These are phyloP conservation scores for Sporothrix pseudoabietina DNA, from an alignment of 2,329 filamentous ascomycete species.

Conservation along the genomic window DNA sequence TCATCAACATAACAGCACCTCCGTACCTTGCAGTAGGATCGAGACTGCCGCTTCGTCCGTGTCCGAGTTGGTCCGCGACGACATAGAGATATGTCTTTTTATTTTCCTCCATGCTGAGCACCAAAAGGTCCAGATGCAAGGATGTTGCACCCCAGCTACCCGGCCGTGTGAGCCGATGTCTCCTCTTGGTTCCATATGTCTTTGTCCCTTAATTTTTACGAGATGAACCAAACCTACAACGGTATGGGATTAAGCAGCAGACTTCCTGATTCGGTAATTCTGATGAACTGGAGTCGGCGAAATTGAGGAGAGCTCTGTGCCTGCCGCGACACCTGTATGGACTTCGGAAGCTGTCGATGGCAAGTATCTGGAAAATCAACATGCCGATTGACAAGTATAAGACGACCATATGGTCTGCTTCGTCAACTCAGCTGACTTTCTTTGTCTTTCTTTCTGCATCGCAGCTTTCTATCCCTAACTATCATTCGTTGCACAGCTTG, in stretches of 20 bases:
- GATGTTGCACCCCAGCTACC: neutral
- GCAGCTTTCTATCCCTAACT: neutral
- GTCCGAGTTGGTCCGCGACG: neutral
- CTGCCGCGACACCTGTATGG: neutral
- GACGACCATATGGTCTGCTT: neutral
- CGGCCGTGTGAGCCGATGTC: neutral
- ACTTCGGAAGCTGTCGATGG: neutral
- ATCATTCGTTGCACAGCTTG: neutral
- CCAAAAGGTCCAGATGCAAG: neutral
- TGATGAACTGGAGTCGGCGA: constrained; percentile 19
- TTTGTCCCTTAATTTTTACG: neutral
- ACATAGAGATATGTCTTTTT: neutral
- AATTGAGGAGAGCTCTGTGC: neutral
- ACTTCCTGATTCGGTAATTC: constrained; percentile 16
- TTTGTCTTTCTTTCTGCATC: neutral
- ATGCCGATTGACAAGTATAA: neutral
- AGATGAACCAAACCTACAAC: neutral
- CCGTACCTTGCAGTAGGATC: neutral
- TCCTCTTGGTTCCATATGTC: neutral
- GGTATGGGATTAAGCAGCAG: neutral
- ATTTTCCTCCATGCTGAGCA: neutral
- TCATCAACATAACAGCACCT: neutral
- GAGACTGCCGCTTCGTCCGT: neutral
- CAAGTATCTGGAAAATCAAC: neutral
- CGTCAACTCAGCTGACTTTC: neutral